phyloP scores from a whole-genome alignment of 2,329 filamentous ascomycete genomes.

The Aspergillus sojae region DNA sequence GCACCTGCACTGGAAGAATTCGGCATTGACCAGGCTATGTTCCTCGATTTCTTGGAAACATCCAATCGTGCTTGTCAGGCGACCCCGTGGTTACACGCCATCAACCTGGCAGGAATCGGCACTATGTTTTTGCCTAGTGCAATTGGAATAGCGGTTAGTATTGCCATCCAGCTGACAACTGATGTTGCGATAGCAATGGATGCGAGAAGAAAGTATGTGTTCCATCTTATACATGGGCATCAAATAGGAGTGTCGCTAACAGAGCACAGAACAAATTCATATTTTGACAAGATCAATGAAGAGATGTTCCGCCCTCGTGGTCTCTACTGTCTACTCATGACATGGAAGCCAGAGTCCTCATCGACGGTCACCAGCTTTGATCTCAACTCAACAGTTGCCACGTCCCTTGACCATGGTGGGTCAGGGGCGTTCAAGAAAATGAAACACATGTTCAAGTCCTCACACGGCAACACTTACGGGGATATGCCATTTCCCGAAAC shows the following conservation, averaged over 20 bases:
- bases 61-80: constrained; percentile 44
- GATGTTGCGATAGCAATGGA: constrained; percentile 46
- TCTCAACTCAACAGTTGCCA: constrained; percentile 41
- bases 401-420: constrained; percentile 27
- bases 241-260: constrained; percentile 22
- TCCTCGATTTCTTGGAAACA: constrained; percentile 41
- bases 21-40: constrained; percentile 40
- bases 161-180: constrained; percentile 48
- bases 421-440: constrained; percentile 24
- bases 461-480: constrained; percentile 43
- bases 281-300: constrained; percentile 59
- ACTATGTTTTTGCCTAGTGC: constrained; percentile 44
- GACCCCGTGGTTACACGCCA: constrained; percentile 40
- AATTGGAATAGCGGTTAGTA: constrained; percentile 47
- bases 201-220: constrained; percentile 30
- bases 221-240: not conserved
- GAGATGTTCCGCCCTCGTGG: constrained; percentile 61
- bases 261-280: constrained; percentile 50
- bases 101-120: constrained; percentile 47
- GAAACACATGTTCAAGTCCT: constrained; percentile 40
- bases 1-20: constrained; percentile 37
- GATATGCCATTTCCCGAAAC: constrained; percentile 40
- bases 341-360: constrained; percentile 50
- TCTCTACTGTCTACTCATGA: constrained; percentile 58
- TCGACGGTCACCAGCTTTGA: constrained; percentile 32